Base-by-base conservation (phyloP, 1,284 basidiomycete genomes). In the Puccinia hordei region DNA sequence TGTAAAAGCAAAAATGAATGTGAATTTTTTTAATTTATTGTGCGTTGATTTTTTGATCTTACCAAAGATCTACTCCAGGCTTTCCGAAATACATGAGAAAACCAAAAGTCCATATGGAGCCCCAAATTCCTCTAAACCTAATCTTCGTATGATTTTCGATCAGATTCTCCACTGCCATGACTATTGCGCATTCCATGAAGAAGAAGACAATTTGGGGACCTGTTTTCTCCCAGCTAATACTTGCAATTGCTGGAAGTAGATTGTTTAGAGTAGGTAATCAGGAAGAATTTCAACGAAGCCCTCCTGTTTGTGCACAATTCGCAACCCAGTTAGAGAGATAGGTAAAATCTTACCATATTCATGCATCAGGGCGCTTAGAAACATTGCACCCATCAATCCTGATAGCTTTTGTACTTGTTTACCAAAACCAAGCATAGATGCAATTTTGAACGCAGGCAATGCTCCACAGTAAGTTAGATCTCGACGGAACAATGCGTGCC, bases 401-500 rank as follows among this genome's bases (percentile, higher is more conserved):
- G 51, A 30, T 4, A 79, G n/a, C 41, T 61, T 69, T 72, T 46
- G 53, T 9, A 46, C 65, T 68, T 69, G 49, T 49, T 66, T 66
- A 24, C 76, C 51, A 71, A 10, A 69, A 35, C 66, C 53, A 8
- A 66, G 13, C 30, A 55, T 57, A 44, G 55, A 55, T 27, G 77
- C 77, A 17, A 71, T 22, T 24, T 71, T 69, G 38, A 55, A 24
- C 5, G 66, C 53, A 27, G 76, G 76, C 22, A 79, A 13, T n/a
- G 76, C 76, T 33, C 76, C 76, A 51, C 76, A 79, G 59, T 44
- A 69, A 9, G 63, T 46, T 33, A 71, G 63, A 61, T 79, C 76
- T 30, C 66, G 65, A 22, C 76, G 76, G 57, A 79, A 79, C 41
- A 69, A n/a, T 41, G 65, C 66, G 53, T 79, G 76, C 76, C 76